Conservation (phyloP, 345 rosid species). For the Sisymbrium altissimum region DNA sequence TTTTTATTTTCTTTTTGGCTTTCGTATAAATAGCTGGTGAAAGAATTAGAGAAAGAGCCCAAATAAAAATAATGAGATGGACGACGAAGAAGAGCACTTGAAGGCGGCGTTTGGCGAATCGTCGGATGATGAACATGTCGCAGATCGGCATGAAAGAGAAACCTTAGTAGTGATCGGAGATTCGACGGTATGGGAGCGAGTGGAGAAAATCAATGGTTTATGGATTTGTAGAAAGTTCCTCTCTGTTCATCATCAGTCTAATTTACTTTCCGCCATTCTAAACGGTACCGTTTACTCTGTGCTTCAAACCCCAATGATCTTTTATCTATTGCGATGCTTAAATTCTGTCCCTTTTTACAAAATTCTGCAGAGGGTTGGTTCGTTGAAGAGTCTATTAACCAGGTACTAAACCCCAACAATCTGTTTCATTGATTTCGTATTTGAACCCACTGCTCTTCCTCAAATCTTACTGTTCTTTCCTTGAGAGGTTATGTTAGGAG, state of each 20-base stretch:
- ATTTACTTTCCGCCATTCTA: constrained; percentile 53
- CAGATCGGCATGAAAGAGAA: background rate
- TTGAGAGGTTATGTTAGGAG: background rate
- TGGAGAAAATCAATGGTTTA: constrained; percentile 54
- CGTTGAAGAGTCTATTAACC: constrained; percentile 61
- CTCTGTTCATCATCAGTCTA: constrained; percentile 50
- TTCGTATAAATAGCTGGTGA: background rate
- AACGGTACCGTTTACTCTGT: constrained; percentile 38
- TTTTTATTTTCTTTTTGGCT: background rate
- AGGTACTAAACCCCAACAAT: constrained; percentile 40
- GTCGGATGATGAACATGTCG: constrained; percentile 51
- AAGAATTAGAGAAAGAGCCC: background rate
- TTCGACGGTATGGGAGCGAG: constrained; percentile 46
- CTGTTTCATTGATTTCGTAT: background rate
- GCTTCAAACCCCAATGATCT: background rate
- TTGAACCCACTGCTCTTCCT: background rate
- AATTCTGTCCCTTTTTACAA: background rate
- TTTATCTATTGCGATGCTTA: background rate
- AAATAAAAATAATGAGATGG: constrained; percentile 9
- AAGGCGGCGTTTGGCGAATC: constrained; percentile 73
- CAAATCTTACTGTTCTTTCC: background rate
- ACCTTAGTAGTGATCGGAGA: background rate
- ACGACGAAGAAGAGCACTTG: constrained; percentile 34
- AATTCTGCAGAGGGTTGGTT: constrained; percentile 81
- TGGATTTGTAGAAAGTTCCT: constrained; percentile 72